Conservation (phyloP, 306 rosid genomes). For the Alnus rubra region DNA sequence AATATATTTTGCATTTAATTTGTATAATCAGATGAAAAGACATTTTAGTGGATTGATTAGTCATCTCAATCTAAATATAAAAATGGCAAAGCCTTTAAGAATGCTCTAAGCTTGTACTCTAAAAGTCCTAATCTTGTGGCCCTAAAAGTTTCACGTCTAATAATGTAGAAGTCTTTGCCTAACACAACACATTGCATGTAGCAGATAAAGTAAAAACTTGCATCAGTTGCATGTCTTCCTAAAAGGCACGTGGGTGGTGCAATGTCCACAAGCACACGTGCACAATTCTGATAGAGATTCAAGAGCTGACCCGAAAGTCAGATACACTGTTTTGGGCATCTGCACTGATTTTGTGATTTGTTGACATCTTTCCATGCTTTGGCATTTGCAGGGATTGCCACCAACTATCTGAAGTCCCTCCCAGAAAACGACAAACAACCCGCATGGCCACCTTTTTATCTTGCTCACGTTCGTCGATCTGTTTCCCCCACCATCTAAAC, state of each 20-base stretch:
- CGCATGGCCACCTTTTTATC: conserved; percentile 7
- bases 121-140: too few species aligned
- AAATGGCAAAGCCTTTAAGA: too few species aligned
- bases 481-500: conserved; percentile 12
- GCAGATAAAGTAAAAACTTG: too few species aligned
- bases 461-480: conserved; percentile 1
- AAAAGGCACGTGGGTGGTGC: conserved; percentile 16
- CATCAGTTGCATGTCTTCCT: background rate
- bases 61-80: too few species aligned
- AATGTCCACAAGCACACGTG: conserved; percentile 23
- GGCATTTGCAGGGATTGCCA: conserved; percentile 16
- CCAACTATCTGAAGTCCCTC: conserved; percentile 2
- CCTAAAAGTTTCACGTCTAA: too few species aligned
- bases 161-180: too few species aligned
- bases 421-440: conserved; percentile 21
- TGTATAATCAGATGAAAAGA: too few species aligned
- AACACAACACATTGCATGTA: too few species aligned
- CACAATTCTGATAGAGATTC: conserved; percentile 1
- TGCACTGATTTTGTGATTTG: background rate
- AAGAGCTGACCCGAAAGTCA: background rate
- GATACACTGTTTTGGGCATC: background rate
- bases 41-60: too few species aligned
- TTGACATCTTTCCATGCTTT: conserved; percentile 33
- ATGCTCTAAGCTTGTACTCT: too few species aligned
- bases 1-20: too few species aligned